These are phyloP conservation scores for Emmonsia crescens DNA, from an alignment of 2,329 filamentous ascomycete genomes.

Conservation along the genomic window DNA sequence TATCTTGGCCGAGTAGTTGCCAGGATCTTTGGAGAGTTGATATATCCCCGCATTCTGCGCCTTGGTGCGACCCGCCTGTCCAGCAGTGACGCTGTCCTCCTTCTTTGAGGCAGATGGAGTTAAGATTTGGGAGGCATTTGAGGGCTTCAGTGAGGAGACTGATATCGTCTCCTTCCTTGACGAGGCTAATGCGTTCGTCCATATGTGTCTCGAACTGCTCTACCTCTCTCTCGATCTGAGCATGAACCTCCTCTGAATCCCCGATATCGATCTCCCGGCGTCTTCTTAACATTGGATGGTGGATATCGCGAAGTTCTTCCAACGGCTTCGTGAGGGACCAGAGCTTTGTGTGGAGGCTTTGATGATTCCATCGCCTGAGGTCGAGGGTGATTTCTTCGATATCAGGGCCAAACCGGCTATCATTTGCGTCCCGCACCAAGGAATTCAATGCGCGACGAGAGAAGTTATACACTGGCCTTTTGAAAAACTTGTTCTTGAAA, in stretches of 20 bases:
- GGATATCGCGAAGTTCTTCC: too few relatives aligned
- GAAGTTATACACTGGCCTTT: not conserved
- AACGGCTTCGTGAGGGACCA: too few relatives aligned
- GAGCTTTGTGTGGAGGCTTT: too few relatives aligned
- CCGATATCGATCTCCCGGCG: too few relatives aligned
- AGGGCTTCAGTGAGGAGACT: not conserved
- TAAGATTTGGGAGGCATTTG: not conserved
- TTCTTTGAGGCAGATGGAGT: not conserved
- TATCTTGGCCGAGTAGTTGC: too few relatives aligned
- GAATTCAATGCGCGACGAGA: not conserved
- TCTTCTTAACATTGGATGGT: too few relatives aligned
- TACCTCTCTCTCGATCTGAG: too few relatives aligned
- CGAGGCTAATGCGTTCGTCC: not conserved
- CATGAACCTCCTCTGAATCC: too few relatives aligned
- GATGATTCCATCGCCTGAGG: not conserved
- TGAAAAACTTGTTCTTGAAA: not conserved
- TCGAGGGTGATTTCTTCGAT: not conserved
- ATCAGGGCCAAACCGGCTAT: not conserved
- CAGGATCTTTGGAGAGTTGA: too few relatives aligned
- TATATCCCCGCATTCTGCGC: too few relatives aligned
- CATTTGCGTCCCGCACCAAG: not conserved
- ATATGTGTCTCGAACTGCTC: not conserved
- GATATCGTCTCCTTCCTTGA: not conserved
- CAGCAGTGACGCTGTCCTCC: too few relatives aligned
- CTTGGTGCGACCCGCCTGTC: too few relatives aligned